Conservation (phyloP, 2,329 filamentous ascomycete genomes). For the Coniochaeta sp. region DNA sequence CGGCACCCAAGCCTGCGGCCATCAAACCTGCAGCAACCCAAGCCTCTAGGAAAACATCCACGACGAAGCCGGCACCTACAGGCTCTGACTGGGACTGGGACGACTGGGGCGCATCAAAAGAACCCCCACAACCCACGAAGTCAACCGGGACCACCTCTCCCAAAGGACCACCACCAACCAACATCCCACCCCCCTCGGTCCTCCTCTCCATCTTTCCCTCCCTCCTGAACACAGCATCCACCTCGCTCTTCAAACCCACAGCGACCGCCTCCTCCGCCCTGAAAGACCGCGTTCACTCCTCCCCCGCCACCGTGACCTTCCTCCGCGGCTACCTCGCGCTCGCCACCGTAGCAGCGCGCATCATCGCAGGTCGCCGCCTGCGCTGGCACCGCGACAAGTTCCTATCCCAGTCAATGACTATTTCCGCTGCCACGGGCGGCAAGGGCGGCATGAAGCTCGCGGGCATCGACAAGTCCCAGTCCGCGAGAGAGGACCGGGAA, state of each 20-base stretch:
- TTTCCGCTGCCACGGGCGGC: constrained; percentile 61
- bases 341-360: constrained; percentile 63
- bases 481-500: constrained; percentile 78
- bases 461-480: constrained; percentile 76
- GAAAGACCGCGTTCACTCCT: constrained; percentile 57
- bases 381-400: constrained; percentile 89
- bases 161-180: constrained; percentile 58
- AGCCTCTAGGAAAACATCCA: constrained; percentile 6
- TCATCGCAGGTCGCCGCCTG: constrained; percentile 76
- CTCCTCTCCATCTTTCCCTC: constrained; percentile 70
- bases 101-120: constrained; percentile 23
- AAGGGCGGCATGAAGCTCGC: constrained; percentile 84
- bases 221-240: constrained; percentile 59
- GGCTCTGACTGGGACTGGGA: constrained; percentile 43
- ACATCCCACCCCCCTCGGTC: constrained; percentile 82
- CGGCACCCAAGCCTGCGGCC: constrained; percentile 6
- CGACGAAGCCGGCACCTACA: constrained; percentile 8
- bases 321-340: constrained; percentile 58
- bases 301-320: constrained; percentile 55
- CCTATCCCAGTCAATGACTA: constrained; percentile 81
- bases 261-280: constrained; percentile 49
- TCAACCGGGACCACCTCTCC: constrained; percentile 12
- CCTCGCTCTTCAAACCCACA: constrained; percentile 58
- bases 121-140: constrained; percentile 6
- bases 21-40: too few relatives aligned